These are phyloP conservation scores for Boletellus sp. DNA, from an alignment of 768 basidiomycete genomes.

Conservation along the genomic window DNA sequence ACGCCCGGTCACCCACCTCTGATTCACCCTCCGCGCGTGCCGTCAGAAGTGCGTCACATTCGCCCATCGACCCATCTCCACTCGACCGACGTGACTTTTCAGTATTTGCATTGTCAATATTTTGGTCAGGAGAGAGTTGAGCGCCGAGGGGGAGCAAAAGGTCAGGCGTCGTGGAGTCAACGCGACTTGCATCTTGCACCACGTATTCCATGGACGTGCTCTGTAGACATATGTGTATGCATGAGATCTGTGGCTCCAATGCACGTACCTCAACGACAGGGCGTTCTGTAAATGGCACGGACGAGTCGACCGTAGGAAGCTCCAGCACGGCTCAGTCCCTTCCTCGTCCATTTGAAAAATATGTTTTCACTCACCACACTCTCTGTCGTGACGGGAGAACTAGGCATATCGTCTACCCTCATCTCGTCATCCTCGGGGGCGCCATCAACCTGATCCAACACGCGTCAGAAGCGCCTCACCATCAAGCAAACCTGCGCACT, in stretches of 20 bases:
- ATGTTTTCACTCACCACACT: background rate
- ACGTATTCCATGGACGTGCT: background rate
- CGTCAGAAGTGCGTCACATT: conserved; percentile 14
- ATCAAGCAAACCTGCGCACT: background rate
- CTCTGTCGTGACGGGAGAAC: background rate
- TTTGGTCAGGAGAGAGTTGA: background rate
- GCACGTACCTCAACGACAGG: background rate
- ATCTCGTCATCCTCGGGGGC: background rate
- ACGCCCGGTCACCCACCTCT: conserved; percentile 4
- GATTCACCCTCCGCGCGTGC: background rate
- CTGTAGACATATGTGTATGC: background rate
- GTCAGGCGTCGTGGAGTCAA: conserved; percentile 1
- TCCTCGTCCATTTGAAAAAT: background rate
- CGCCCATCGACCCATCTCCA: conserved; percentile 14
- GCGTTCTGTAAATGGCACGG: background rate
- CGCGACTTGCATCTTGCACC: no score
- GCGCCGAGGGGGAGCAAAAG: conserved; percentile 18
- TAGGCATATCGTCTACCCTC: background rate
- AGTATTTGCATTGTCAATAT: background rate
- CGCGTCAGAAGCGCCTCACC: background rate
- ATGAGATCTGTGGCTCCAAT: background rate
- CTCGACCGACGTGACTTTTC: background rate
- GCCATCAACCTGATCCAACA: background rate
- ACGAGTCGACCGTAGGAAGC: background rate
- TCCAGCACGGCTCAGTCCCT: background rate